A percentile compares a stretch with the other conserved stretches of the same genome.
Evolutionary conservation across 257 asterid species (phyloP).

Genomic region (Solanum raphanifolium): DNA sequence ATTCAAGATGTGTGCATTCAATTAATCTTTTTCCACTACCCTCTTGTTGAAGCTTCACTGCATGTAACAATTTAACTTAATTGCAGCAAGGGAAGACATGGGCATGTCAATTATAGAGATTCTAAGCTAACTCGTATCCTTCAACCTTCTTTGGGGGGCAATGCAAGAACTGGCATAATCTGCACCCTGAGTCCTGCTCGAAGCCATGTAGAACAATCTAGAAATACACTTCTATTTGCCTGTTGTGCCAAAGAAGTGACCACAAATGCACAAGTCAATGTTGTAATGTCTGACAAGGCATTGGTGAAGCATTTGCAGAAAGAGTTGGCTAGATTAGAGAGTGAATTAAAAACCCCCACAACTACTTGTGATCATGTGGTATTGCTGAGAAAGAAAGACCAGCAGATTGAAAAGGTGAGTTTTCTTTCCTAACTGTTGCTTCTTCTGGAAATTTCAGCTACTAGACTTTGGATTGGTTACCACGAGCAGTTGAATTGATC

Average conservation of each 20-base stretch:
- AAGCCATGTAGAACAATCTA: constrained; percentile 94
- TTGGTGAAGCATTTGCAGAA: constrained; percentile 96
- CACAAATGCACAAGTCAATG: constrained; percentile 97
- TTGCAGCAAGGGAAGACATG: constrained; percentile 96
- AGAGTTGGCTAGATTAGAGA: constrained; percentile 95
- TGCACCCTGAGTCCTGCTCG: constrained; percentile 97
- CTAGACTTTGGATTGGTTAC: not conserved
- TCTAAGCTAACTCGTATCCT: constrained; percentile 95
- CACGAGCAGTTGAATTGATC: not conserved
- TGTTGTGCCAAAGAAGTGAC: constrained; percentile 96
- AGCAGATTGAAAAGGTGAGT: constrained; percentile 78
- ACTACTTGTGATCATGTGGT: constrained; percentile 55
- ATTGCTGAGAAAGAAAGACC: constrained; percentile 75
- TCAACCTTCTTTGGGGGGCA: constrained; percentile 98
- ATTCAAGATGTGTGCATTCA: not conserved
- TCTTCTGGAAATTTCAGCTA: not conserved
- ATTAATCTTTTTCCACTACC: not conserved
- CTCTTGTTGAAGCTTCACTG: not conserved
- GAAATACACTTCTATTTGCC: constrained; percentile 95
- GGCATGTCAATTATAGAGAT: constrained; percentile 91
- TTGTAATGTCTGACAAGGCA: constrained; percentile 99
- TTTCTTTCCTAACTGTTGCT: not conserved
- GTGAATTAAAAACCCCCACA: constrained; percentile 76
- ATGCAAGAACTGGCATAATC: constrained; percentile 96
- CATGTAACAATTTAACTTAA: not conserved